Conservation (phyloP, 2,329 filamentous ascomycete genomes). For the Sporothrix mexicana region DNA sequence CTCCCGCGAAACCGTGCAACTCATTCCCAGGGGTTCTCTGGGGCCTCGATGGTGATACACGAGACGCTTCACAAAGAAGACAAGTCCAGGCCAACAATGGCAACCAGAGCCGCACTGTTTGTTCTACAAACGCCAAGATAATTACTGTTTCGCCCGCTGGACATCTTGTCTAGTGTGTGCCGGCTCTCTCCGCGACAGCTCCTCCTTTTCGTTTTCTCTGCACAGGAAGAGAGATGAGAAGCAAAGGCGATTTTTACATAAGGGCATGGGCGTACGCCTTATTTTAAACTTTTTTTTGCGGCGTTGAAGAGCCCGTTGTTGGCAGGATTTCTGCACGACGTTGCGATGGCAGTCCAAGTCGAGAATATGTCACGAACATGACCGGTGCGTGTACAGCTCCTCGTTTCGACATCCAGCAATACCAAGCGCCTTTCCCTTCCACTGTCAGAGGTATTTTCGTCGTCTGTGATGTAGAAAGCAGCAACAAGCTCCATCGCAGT, state of each 20-base stretch:
- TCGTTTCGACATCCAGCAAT: background rate
- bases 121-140: background rate
- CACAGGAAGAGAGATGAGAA: background rate
- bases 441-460: background rate
- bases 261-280: background rate
- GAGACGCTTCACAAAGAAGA: constrained; percentile 1
- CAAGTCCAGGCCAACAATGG: constrained; percentile 6
- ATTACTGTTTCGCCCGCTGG: constrained; percentile 1
- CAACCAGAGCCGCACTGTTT: background rate
- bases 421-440: background rate
- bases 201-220: background rate
- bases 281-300: too few species aligned
- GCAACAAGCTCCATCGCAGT: background rate
- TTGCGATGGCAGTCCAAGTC: background rate
- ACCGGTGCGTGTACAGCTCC: background rate
- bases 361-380: background rate
- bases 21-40: background rate
- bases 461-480: background rate
- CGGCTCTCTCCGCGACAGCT: background rate
- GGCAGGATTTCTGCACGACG: background rate
- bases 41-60: constrained; percentile 24
- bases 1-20: background rate
- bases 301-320: background rate
- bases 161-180: background rate
- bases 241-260: background rate